Evolutionary conservation across 2,329 filamentous ascomycete genomes (phyloP).

Genomic region (Kalmusia sp.): DNA sequence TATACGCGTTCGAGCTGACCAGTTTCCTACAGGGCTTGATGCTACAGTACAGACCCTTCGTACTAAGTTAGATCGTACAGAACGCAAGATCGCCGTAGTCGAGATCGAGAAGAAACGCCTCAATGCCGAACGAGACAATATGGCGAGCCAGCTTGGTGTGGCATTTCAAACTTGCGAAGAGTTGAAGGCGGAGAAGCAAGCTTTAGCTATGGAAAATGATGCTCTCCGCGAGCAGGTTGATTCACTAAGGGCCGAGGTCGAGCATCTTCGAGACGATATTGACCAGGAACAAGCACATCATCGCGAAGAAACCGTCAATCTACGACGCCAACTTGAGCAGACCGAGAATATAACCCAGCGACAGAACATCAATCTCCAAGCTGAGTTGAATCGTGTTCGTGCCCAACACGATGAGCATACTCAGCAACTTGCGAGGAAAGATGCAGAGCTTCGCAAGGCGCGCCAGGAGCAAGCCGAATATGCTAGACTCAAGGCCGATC

Average conservation of each 20-base stretch:
- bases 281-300: constrained; percentile 41
- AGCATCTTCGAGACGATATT: constrained; percentile 41
- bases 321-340: constrained; percentile 41
- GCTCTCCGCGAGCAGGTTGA: constrained; percentile 46
- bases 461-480: constrained; percentile 46
- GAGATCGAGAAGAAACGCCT: constrained; percentile 70
- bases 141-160: constrained; percentile 67
- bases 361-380: constrained; percentile 43
- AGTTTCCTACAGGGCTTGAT: constrained; percentile 59
- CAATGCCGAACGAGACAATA: constrained; percentile 69
- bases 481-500: constrained; percentile 71
- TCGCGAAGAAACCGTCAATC: constrained; percentile 43
- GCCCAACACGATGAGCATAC: constrained; percentile 46
- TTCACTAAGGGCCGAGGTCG: constrained; percentile 41
- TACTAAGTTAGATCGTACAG: constrained; percentile 66
- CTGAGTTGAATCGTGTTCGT: constrained; percentile 40
- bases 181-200: constrained; percentile 54
- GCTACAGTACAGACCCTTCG: constrained; percentile 67
- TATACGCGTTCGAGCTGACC: constrained; percentile 11
- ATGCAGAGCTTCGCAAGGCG: constrained; percentile 43
- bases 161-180: constrained; percentile 65
- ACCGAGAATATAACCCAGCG: constrained; percentile 41
- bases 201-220: constrained; percentile 43
- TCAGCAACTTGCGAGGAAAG: constrained; percentile 41
- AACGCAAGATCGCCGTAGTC: constrained; percentile 67